Percentiles rank a stretch among this genome's conserved stretches.
Conservation (phyloP, 2,329 filamentous ascomycete species). For the Blastomyces parvus region DNA sequence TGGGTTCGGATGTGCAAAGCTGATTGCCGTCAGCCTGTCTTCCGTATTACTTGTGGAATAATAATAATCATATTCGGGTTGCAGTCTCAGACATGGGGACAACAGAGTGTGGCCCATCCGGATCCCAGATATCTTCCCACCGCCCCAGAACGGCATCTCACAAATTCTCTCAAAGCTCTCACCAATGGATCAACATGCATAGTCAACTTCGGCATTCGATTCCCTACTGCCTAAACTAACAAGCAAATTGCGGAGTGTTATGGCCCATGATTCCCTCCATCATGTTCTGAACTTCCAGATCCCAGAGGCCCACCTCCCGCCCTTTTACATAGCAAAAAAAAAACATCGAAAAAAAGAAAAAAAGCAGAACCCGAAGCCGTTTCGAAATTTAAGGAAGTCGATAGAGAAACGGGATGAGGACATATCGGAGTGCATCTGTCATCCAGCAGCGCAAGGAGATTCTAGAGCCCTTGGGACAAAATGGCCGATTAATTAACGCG, state of each 20-base stretch:
- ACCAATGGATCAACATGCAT: neutral
- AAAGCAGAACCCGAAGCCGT: too few species aligned
- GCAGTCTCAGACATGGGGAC: neutral
- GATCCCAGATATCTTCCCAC: neutral
- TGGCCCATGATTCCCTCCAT: neutral
- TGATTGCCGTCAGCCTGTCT: neutral
- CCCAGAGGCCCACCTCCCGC: too few species aligned
- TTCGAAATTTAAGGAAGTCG: too few species aligned
- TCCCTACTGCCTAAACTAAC: too few species aligned
- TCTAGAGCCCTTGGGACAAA: neutral
- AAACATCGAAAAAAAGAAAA: too few species aligned
- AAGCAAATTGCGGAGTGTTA: neutral
- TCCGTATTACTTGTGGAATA: neutral
- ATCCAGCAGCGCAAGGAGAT: too few species aligned
- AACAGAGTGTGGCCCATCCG: neutral
- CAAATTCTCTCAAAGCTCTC: neutral
- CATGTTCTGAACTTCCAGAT: neutral
- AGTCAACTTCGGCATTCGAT: too few species aligned
- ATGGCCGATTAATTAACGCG: neutral
- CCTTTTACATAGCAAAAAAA: too few species aligned
- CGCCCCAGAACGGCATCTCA: neutral
- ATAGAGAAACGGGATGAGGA: too few species aligned
- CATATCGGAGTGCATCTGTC: too few species aligned
- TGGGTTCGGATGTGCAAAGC: neutral
- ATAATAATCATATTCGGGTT: neutral